These are phyloP conservation scores for Aspergillus fructus DNA, from an alignment of 2,329 filamentous ascomycete genomes.

Conservation along the genomic window DNA sequence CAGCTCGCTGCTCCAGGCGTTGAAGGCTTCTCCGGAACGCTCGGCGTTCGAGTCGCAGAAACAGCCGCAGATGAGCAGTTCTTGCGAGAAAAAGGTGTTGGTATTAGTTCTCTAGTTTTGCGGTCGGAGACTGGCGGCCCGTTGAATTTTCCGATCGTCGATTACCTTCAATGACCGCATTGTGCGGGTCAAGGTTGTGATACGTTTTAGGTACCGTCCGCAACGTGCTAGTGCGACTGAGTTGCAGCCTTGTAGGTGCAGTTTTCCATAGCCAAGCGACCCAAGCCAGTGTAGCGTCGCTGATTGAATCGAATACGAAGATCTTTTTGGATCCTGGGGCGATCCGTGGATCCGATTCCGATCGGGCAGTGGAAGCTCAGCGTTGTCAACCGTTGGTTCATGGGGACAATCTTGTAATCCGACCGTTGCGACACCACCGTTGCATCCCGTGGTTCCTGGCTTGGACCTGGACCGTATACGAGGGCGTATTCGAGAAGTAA, in stretches of 20 bases:
- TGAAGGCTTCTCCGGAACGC: background rate
- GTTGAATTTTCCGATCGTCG: conserved; percentile 9
- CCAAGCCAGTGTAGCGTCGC: too few relatives aligned
- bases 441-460: background rate
- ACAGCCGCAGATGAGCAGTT: conserved; percentile 9
- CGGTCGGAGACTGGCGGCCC: background rate
- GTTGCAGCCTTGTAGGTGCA: background rate
- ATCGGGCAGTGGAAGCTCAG: background rate
- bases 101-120: conserved; percentile 7
- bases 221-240: background rate
- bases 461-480: background rate
- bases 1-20: conserved; percentile 7
- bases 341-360: conserved; percentile 18
- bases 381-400: background rate
- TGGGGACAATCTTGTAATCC: too few relatives aligned
- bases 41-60: conserved; percentile 4
- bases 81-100: conserved; percentile 12
- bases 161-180: conserved; percentile 8
- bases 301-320: background rate
- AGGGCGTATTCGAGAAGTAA: background rate
- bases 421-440: background rate
- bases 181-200: background rate
- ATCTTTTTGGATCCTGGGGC: conserved; percentile 1
- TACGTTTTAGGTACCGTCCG: background rate
- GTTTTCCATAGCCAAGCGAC: background rate